Evolutionary conservation across 768 basidiomycete genomes (phyloP), one percentile per base, ranked within the genome.

Genomic region (Psilocybe cubensis): DNA sequence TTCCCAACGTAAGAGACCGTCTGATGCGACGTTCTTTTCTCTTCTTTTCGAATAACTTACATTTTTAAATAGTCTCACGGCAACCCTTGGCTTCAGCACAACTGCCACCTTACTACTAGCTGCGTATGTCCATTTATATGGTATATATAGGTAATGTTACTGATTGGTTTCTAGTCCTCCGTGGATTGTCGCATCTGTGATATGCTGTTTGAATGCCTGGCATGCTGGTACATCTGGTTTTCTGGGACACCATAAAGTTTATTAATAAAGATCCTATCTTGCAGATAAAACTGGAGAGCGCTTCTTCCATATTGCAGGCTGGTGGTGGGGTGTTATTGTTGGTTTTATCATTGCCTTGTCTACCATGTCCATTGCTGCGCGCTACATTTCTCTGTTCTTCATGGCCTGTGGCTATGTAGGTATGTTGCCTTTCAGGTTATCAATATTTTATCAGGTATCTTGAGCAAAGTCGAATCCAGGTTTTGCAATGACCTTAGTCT

Each of bases 61-160:
- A 23, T 7, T 4, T 38, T 38, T 38, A 6, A 14, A 9, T 18
- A 87, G 85, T 0, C 68, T 88, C 20, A 82, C 86, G 4, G 68
- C 74, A n/a, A 89, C 86, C 1, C 79, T 88, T n/a, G 86, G 86
- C 2, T 88, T 82, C 71, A 72, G 67, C 14, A 87, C 83, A 1
- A 87, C 84, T 0, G 68, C 83, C 46, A 86, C 78, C 25, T 70
- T 88, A 17, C 72, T 88, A 17, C 72, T 88, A 24, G 78, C 82
- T 14, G 86, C 86, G 85, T 87, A 63, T 64, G 83, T 62, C 11
- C 43, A 3, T 20, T n/a, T 42, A 10, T 33, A 7, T 14, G 8
- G 31, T 2, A n/a, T 27, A 33, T 6, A 21, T 12, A 3, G 8
- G 14, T 2, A 31, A 21, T 12, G 24, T 33, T 38, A 11, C 5